Base-by-base conservation (phyloP, 345 rosid species). In the Gynandropsis gynandra region DNA sequence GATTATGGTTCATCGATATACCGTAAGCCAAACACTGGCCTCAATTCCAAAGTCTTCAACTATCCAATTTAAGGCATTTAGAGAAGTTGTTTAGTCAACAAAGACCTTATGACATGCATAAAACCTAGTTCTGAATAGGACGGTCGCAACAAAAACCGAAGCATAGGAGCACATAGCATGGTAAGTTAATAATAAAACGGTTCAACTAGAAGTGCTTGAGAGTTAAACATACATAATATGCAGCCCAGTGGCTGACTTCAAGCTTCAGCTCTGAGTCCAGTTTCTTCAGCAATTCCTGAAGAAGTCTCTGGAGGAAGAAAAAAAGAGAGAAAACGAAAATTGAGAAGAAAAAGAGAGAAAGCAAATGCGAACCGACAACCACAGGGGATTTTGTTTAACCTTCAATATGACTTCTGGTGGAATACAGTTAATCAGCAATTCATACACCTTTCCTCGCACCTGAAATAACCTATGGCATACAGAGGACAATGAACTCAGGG, bases 181-280 rank as follows among this genome's bases (percentile, higher is more conserved):
- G n/a, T n/a, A n/a, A n/a, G n/a, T n/a, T n/a, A n/a, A n/a, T n/a
- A n/a, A n/a, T n/a, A n/a, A n/a, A n/a, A n/a, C n/a, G n/a, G n/a
- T 13, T 51, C 21, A 36, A 56, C 41, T 51, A 59, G 33, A 50
- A 36, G n/a, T 16, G 9, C 33, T 4, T 32, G 43, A 21, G 20
- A 38, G 36, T 13, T 52, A 24, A 53, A 56, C 95, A 74, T 72
- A 92, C 95, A 74, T 92, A 82, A 73, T 87, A 87, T 50, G 97
- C 94, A 17, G 97, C 98, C 97, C 97, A 92, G 55, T 83, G 97
- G 70, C 95, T 73, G 53, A 81, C 72, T 77, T 92, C 95, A 58
- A 82, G 97, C 80, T 92, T 92, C 40, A 87, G 72, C 56, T 92
- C 97, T 8, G 83, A 80, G 71, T 92, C 98, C 49, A 87, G 70